phyloP scores from a whole-genome alignment of 225 moss, liverwort and hornwort genomes.

The Rhytidiadelphus loreus region DNA sequence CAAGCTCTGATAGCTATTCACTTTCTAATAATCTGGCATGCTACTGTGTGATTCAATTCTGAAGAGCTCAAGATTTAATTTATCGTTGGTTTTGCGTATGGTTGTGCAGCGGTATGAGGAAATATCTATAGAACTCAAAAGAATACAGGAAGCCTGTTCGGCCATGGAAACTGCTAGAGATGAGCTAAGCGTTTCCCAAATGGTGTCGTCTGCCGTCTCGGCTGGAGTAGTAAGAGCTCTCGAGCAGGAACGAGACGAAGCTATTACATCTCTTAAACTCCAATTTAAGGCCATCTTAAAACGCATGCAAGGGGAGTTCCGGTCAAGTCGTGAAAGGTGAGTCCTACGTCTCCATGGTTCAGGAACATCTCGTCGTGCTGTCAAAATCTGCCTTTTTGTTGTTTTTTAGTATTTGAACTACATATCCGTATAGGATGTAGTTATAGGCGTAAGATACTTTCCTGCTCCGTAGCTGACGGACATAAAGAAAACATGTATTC shows the following conservation, averaged over 20 bases:
- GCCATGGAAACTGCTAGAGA: neutral
- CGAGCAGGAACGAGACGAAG: neutral
- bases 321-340: neutral
- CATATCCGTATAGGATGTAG: too few relatives aligned
- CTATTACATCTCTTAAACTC: neutral
- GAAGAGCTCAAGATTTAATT: too few relatives aligned
- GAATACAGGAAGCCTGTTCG: neutral
- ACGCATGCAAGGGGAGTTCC: neutral
- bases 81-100: neutral
- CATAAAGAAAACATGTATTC: neutral
- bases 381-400: neutral
- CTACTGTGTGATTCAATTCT: neutral
- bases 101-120: neutral
- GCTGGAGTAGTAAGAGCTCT: neutral
- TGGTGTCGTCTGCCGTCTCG: neutral
- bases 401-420: too few relatives aligned
- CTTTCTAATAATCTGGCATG: neutral
- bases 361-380: neutral
- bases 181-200: neutral
- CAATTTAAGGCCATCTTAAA: neutral
- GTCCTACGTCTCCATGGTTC: neutral
- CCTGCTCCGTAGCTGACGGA: neutral
- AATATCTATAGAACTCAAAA: neutral
- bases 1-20: neutral
- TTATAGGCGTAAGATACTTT: neutral